These are phyloP conservation scores for Antarctomyces pellizariae DNA, from an alignment of 495 filamentous ascomycete species.

Conservation along the genomic window DNA sequence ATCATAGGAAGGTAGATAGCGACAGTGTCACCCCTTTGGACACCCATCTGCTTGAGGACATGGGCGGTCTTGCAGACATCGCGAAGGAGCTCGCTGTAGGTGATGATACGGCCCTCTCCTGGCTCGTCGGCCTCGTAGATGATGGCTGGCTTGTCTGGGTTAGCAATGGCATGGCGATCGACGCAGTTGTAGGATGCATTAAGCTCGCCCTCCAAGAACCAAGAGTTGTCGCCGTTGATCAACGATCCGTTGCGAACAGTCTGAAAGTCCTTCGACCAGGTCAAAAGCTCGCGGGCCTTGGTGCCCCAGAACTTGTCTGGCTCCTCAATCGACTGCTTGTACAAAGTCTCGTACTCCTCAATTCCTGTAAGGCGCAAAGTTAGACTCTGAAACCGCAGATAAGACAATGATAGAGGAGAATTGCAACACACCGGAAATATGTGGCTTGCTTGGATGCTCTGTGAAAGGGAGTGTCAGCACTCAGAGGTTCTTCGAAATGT, in stretches of 20 bases:
- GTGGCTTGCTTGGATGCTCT: slow-evolving; percentile 37
- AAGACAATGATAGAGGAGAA: too few relatives aligned
- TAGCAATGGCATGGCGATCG: slow-evolving; percentile 81
- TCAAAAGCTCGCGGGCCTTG: slow-evolving; percentile 68
- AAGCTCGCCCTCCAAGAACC: slow-evolving; percentile 84
- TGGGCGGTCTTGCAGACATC: slow-evolving; percentile 74
- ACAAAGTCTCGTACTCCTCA: slow-evolving; percentile 77
- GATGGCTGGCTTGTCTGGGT: slow-evolving; percentile 81
- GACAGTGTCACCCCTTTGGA: slow-evolving; percentile 93
- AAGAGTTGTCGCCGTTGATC: slow-evolving; percentile 61
- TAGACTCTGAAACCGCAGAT: too few relatives aligned
- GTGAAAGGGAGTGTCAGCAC: slow-evolving; percentile 6
- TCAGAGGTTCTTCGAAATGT: slow-evolving; percentile 11
- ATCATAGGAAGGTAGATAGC: slow-evolving; percentile 98
- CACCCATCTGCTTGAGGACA: slow-evolving; percentile 79
- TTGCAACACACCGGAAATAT: slow-evolving; percentile 26
- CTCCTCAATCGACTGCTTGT: slow-evolving; percentile 86
- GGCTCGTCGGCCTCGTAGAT: slow-evolving; percentile 97
- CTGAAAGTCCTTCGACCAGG: slow-evolving; percentile 79
- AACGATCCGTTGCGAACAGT: slow-evolving; percentile 68
- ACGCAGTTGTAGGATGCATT: slow-evolving; percentile 97
- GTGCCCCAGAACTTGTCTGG: slow-evolving; percentile 81
- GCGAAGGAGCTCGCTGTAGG: slow-evolving; percentile 81
- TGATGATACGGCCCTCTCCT: slow-evolving; percentile 65
- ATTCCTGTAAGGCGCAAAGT: slow-evolving; percentile 25